Evolutionary conservation across 805 yeast genomes (phyloP).

Genomic region (Schizosaccharomyces octosporus): DNA sequence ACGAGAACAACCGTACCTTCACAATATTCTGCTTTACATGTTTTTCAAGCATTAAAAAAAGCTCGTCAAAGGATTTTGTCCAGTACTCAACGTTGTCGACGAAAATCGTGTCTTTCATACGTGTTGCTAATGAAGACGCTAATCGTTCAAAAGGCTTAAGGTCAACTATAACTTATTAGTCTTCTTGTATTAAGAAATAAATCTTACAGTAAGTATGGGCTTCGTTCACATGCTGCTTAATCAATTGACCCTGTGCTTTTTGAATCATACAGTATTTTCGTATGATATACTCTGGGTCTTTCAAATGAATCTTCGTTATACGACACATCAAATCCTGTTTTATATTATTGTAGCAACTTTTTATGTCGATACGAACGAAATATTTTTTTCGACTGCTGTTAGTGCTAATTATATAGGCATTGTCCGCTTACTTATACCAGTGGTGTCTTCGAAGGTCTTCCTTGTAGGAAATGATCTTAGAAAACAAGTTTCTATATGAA

Average conservation of each 20-base stretch:
- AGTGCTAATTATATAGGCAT: neutral
- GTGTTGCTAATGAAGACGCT: neutral
- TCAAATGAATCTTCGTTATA: conserved; percentile 5
- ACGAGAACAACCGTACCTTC: conserved; percentile 1
- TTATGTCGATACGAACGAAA: conserved; percentile 50
- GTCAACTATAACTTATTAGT: neutral
- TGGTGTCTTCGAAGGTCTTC: neutral
- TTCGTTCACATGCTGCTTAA: neutral
- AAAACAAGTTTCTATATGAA: no score
- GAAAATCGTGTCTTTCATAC: conserved; percentile 1
- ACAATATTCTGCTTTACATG: conserved; percentile 28
- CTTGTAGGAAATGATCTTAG: neutral
- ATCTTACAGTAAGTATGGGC: neutral
- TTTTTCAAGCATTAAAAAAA: conserved; percentile 22
- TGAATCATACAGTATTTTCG: conserved; percentile 4
- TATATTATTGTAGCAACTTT: conserved; percentile 51
- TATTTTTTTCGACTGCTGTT: conserved; percentile 8
- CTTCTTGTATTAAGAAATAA: neutral
- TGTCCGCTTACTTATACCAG: neutral
- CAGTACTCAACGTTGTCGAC: conserved; percentile 16
- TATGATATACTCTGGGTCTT: conserved; percentile 5
- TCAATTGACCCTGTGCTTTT: neutral
- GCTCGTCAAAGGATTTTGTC: conserved; percentile 18
- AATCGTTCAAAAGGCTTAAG: conserved; percentile 1
- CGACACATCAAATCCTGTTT: conserved; percentile 7